Evolutionary conservation across 169 alveolate species (phyloP), one percentile per base, ranked within the genome.

Genomic region (Miamiensis avidus): DNA sequence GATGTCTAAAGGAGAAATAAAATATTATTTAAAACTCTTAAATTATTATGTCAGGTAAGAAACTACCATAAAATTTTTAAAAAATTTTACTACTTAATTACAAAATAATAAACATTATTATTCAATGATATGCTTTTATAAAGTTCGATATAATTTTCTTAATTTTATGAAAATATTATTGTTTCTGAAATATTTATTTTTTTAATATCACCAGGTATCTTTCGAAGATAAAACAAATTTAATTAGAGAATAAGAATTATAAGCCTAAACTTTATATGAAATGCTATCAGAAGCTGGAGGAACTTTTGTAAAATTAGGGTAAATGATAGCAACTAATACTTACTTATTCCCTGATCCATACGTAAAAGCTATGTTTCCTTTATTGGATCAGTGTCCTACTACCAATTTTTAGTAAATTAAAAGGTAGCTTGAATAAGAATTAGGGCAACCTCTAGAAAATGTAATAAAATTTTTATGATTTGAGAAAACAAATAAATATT

Each of bases 311-410:
- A 82, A 82, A 34, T 74, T 82, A 34, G 87, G 87, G 11, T 34
- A 82, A 49, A 81, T 78, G 4, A 82, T 82, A 11, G 87, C 87
- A 33, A 81, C 87, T 20, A 34, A 72, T 0, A 81, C 74, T 33
- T 81, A 82, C 74, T 49, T 82, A 74, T 82, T 82, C 28, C 87
- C 87, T 32, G 82, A 78, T 74, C 75, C 87, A n/a, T 82, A 74
- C 74, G 74, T 74, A 28, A 82, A 82, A 74, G 74, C 82, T 76
- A 82, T 82, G 87, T 65, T 73, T 74, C 32, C 75, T 73, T 31
- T 82, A 11, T 29, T 74, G n/a, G 87, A 82, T 49, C 34, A 72
- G 34, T 78, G 82, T 65, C 74, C 74, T 29, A 72, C 81, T 32
- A 81, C 75, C 4, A 32, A 69, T 28, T 74, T 73, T 82, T 31